Evolutionary conservation across 331 rosid species (phyloP).

Genomic region (Spiraea crenata): DNA sequence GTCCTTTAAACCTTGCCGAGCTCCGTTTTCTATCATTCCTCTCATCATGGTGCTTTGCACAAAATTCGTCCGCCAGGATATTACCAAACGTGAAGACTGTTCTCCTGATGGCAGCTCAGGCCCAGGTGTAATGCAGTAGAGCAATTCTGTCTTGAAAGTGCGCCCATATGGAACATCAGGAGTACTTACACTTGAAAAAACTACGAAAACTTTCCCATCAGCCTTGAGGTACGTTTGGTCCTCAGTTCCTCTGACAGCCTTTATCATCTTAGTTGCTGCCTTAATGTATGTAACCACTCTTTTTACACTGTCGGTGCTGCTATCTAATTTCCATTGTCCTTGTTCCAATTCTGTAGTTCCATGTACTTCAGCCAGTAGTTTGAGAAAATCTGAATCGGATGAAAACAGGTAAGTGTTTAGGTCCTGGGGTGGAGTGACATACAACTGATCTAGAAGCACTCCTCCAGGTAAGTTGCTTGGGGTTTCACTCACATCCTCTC

Average conservation of each 20-base stretch:
- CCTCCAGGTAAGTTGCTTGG: conserved; percentile 82
- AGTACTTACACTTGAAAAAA: conserved; percentile 61
- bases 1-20: conserved; percentile 89
- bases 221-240: conserved; percentile 83
- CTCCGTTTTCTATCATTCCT: conserved; percentile 93
- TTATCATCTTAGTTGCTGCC: conserved; percentile 67
- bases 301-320: conserved; percentile 46
- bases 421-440: conserved; percentile 59
- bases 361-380: conserved; percentile 58
- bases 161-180: conserved; percentile 92
- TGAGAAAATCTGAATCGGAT: conserved; percentile 57
- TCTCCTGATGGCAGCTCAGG: conserved; percentile 84
- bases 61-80: conserved; percentile 89
- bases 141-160: conserved; percentile 72
- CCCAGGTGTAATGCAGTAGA: conserved; percentile 73
- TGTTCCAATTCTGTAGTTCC: conserved; percentile 69
- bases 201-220: conserved; percentile 69
- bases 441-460: conserved; percentile 73
- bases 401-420: conserved; percentile 67
- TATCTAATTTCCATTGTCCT: conserved; percentile 75
- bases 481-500: conserved; percentile 60
- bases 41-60: conserved; percentile 97
- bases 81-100: conserved; percentile 66
- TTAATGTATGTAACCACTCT: conserved; percentile 69
- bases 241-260: conserved; percentile 78